Evolutionary conservation across 805 yeast genomes (phyloP).

Genomic region (Saccharomycopsis guyanensis): DNA sequence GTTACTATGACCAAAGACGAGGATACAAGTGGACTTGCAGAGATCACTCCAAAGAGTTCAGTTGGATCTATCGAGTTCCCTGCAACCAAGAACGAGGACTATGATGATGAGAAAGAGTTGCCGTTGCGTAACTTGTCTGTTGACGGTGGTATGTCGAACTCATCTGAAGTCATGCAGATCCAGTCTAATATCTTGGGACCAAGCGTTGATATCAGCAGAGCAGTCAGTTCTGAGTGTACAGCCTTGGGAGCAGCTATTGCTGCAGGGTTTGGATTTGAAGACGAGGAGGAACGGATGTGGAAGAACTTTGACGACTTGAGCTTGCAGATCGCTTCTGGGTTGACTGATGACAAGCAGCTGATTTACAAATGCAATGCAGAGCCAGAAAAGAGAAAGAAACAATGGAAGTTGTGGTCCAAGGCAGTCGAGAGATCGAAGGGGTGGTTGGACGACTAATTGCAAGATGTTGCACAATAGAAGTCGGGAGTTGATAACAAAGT

Average conservation of each 20-base stretch:
- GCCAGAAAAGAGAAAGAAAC: conserved; percentile 43
- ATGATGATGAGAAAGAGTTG: conserved; percentile 20
- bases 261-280: conserved; percentile 60
- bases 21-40: not conserved
- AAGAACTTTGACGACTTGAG: conserved; percentile 61
- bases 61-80: conserved; percentile 8
- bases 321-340: conserved; percentile 14
- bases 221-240: conserved; percentile 81
- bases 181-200: conserved; percentile 91
- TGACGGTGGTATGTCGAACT: conserved; percentile 93
- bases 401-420: conserved; percentile 74
- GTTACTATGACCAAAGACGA: not conserved
- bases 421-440: conserved; percentile 77
- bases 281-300: conserved; percentile 60
- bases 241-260: conserved; percentile 96
- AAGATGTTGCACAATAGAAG: too few relatives aligned
- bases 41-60: conserved; percentile 3
- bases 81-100: conserved; percentile 27
- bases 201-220: conserved; percentile 71
- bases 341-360: conserved; percentile 25
- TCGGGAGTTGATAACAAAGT: too few relatives aligned
- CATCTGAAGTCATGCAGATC: conserved; percentile 86
- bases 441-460: conserved; percentile 49
- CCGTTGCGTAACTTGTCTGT: conserved; percentile 58
- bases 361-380: conserved; percentile 22